Base-by-base conservation (phyloP, 345 rosid genomes). In the Arabidopsis suecica region DNA sequence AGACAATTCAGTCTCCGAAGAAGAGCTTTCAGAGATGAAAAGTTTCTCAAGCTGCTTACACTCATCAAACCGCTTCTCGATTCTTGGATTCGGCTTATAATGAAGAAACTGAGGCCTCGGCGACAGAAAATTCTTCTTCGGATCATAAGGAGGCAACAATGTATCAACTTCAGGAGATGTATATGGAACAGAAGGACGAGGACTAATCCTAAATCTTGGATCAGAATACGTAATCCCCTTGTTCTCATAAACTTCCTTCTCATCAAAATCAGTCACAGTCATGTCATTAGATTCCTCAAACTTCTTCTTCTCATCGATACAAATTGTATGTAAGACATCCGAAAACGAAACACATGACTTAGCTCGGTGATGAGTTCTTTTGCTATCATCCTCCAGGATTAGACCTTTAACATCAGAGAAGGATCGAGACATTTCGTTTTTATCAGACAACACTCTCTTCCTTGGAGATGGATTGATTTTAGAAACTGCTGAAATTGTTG, bases 401-500 rank as follows among this genome's bases (percentile, higher is more conserved):
- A 81, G 77, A 61, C 80, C 37, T 78, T 78, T 83, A 9, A 69
- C 75, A 13, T 84, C 87, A 34, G 85, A 75, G 50, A 42, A 42
- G 38, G 84, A 78, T 14, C 82, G 78, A 78, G 72, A 51, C 13
- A 78, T 47, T 62, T 89, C 93, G 22, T 86, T 88, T 73, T 76
- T 86, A 50, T 90, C 96, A 1, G 80, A 69, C 79, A 93, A 86
- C 9, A 93, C 75, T 73, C 80, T 88, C 87, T 89, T 93, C 82
- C 87, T 88, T 13, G 97, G 93, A 1, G 95, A 89, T 44, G 91
- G 47, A 64, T 75, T 81, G 73, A 89, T 68, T 75, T 93, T 91
- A 8, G 96, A 93, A 69, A 83, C 93, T 0, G 98, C 96, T 61
- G 97, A 89, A 22, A 91, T 86, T 32, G 98, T 91, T 12, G 97